Evolutionary conservation across 345 rosid genomes (phyloP), one percentile per base, ranked within the genome.

Genomic region (Moricandia arvensis): DNA sequence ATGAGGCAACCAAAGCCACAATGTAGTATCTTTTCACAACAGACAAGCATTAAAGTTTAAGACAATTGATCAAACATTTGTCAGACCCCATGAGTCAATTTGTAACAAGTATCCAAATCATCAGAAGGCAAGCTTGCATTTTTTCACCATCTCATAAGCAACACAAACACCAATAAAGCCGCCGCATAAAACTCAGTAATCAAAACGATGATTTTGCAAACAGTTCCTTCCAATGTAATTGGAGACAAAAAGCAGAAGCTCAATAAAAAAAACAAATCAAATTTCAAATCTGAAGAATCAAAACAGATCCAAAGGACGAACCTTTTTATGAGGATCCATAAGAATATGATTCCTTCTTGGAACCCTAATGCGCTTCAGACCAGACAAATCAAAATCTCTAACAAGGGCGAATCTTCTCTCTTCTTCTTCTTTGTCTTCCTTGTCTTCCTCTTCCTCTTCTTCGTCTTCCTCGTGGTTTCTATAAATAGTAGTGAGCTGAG

Each of bases 251-350:
- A 5, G 12, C n/a, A 62, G 31, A 24, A 12, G 51, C n/a, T n/a
- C 15, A 60, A 33, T 15, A 31, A 26, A 30, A n/a, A n/a, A 75
- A 27, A 35, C 30, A 11, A 63, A 43, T 17, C 35, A 58, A n/a
- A 67, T 26, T 47, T 3, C 10, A 17, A 77, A 77, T 71, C 67
- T 57, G 66, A 16, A 71, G 71, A 77, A 65, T 18, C 16, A 70
- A 64, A 65, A 63, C 43, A 71, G 72, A 77, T 71, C 76, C 80
- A 77, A 21, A 47, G 53, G 53, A 11, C 9, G 10, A 61, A 90
- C 98, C 96, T 94, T 90, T 79, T 83, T 90, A 34, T 81, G 91
- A 77, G 85, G 75, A 85, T 89, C 89, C 97, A 94, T 94, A 18
- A 71, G 64, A 65, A 74, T 57, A 81, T 75, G 37, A 72, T 60